These are phyloP conservation scores for Magnaporthiopsis poae DNA, from an alignment of 2,329 filamentous ascomycete species.

Conservation along the genomic window DNA sequence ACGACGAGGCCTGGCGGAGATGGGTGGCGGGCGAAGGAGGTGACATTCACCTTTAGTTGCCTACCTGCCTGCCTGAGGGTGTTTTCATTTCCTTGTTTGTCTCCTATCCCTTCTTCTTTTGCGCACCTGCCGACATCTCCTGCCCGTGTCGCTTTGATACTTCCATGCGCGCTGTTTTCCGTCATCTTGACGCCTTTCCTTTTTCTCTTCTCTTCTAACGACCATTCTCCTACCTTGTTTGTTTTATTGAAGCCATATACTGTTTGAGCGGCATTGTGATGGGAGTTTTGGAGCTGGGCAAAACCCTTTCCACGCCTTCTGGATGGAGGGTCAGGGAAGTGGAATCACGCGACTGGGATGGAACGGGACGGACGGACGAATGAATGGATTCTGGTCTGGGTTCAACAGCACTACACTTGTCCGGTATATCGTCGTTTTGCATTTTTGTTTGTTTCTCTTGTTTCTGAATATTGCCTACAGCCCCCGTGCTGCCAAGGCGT, in stretches of 20 bases:
- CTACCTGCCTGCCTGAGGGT: not conserved
- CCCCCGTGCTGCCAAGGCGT: not conserved
- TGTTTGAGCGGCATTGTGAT: conserved; percentile 2
- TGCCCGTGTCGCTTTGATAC: not conserved
- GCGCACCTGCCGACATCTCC: not conserved
- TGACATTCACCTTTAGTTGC: conserved; percentile 69
- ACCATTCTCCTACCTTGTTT: not conserved
- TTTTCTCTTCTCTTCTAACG: not conserved
- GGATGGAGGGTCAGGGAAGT: not conserved
- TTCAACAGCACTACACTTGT: not conserved
- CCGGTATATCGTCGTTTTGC: not conserved
- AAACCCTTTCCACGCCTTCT: not conserved
- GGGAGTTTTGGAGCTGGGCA: conserved; percentile 5
- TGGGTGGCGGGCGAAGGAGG: conserved; percentile 84
- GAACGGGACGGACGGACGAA: not conserved
- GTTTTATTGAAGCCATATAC: conserved; percentile 1
- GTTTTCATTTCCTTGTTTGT: not conserved
- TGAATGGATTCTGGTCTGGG: not conserved
- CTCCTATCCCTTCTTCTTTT: not conserved
- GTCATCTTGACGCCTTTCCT: not conserved
- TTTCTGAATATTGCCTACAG: not conserved
- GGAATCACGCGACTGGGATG: not conserved
- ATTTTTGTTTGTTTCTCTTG: not conserved
- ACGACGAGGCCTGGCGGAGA: conserved; percentile 74
- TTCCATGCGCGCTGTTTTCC: not conserved